Conservation (phyloP, 2,329 filamentous ascomycete species). For the Trichoderma sp. region DNA sequence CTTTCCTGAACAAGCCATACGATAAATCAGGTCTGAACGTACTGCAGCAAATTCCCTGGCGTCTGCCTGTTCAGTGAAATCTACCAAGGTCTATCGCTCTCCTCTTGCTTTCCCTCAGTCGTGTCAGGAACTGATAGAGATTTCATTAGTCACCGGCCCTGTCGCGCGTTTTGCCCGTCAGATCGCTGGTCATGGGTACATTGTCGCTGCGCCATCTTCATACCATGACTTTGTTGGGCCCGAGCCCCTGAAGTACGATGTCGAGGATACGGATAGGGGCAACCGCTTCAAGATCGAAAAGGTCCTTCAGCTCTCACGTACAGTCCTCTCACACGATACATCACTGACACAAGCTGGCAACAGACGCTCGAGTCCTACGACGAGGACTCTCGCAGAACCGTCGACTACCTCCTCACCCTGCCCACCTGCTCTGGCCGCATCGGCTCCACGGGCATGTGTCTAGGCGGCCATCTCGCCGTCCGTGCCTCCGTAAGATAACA, state of each 20-base stretch:
- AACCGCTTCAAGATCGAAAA: conserved; percentile 86
- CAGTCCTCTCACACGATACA: no score
- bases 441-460: conserved; percentile 85
- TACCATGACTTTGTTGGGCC: conserved; percentile 59
- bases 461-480: conserved; percentile 81
- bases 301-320: conserved; percentile 52
- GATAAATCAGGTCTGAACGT: no score
- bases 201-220: no score
- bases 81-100: conserved; percentile 71
- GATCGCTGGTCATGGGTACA: no score
- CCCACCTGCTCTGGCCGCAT: conserved; percentile 80
- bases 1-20: no score
- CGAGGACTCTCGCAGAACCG: no score
- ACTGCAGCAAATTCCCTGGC: conserved; percentile 68
- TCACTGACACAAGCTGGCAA: no score
- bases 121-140: no score
- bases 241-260: conserved; percentile 82
- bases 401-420: conserved; percentile 39
- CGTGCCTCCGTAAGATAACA: conserved; percentile 53
- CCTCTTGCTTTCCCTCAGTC: conserved; percentile 49
- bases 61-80: conserved; percentile 92
- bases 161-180: no score
- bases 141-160: no score
- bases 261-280: conserved; percentile 80
- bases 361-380: no score